Percentiles rank a stretch among this genome's conserved stretches.
phyloP scores from a whole-genome alignment of 2,329 filamentous ascomycete genomes.

The Botrytis sinoallii region DNA sequence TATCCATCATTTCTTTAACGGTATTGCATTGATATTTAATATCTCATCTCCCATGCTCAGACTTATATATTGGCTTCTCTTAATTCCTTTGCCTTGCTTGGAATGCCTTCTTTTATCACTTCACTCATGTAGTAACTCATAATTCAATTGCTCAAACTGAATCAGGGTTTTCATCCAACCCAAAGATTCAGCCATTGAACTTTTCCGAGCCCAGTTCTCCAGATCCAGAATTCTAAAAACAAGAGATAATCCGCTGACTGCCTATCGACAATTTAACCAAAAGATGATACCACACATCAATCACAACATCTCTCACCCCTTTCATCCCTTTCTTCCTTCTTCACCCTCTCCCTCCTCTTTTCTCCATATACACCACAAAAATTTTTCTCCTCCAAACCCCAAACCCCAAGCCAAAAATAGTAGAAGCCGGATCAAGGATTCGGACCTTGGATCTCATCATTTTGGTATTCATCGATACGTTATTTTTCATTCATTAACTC shows the following conservation, averaged over 20 bases:
- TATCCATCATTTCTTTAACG: neutral
- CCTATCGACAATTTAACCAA: fast-evolving
- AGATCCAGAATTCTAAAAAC: neutral
- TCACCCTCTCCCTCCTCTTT: too few relatives aligned
- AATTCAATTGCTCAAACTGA: neutral
- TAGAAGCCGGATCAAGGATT: neutral
- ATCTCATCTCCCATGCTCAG: neutral
- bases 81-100: fast-evolving
- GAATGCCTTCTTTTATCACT: neutral
- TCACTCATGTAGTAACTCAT: neutral
- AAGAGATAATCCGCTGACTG: fast-evolving
- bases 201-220: neutral
- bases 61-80: neutral
- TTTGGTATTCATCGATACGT: neutral
- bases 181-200: neutral
- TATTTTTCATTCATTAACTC: neutral
- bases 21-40: neutral
- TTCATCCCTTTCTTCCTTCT: neutral
- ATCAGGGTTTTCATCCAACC: neutral
- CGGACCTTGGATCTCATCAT: neutral
- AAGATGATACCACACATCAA: neutral
- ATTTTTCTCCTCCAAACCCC: neutral
- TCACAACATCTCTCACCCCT: neutral
- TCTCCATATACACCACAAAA: neutral
- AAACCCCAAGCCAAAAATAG: too few relatives aligned